A percentile compares a stretch with the other conserved stretches of the same genome.
phyloP scores from a whole-genome alignment of 805 yeast genomes.

The Blastobotrys terrestris region DNA sequence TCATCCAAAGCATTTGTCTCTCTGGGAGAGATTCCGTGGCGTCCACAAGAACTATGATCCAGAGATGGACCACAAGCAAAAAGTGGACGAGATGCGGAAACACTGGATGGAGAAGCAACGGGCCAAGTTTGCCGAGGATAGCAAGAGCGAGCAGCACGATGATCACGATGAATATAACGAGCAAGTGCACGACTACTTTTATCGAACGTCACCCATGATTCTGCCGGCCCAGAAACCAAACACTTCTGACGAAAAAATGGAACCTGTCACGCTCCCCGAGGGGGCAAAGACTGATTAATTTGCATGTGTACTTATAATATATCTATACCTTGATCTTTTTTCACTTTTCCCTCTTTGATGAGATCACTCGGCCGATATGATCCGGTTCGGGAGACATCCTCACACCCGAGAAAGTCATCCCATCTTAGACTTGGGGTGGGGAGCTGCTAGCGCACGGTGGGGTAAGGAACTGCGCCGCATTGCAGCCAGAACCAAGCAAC shows the following conservation, averaged over 20 bases:
- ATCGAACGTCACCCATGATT: slow-evolving; percentile 31
- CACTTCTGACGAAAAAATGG: slow-evolving; percentile 22
- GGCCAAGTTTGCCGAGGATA: slow-evolving; percentile 13
- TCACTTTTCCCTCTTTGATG: no score
- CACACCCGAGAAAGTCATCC: no score
- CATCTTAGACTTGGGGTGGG: no score
- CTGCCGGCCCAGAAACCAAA: slow-evolving; percentile 19
- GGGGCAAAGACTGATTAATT: slow-evolving; percentile 18
- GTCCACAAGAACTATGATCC: slow-evolving; percentile 29
- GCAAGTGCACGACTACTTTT: slow-evolving; percentile 32
- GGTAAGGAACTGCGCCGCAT: no score
- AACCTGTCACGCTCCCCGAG: slow-evolving; percentile 26
- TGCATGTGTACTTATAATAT: not conserved
- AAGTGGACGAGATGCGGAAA: slow-evolving; percentile 27
- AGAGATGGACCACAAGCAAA: slow-evolving; percentile 31
- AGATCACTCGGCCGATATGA: no score
- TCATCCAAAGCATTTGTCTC: slow-evolving; percentile 26
- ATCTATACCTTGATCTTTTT: no score
- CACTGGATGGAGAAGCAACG: slow-evolving; percentile 30
- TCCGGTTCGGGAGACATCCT: no score
- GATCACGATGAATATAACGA: slow-evolving; percentile 25
- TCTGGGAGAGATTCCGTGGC: slow-evolving; percentile 29
- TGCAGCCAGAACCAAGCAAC: no score
- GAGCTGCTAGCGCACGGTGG: no score
- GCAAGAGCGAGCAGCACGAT: slow-evolving; percentile 15